A percentile compares a stretch with the other conserved stretches of the same genome.
Conservation (phyloP, 2,329 filamentous ascomycete species). For the Alternaria gaisen region DNA sequence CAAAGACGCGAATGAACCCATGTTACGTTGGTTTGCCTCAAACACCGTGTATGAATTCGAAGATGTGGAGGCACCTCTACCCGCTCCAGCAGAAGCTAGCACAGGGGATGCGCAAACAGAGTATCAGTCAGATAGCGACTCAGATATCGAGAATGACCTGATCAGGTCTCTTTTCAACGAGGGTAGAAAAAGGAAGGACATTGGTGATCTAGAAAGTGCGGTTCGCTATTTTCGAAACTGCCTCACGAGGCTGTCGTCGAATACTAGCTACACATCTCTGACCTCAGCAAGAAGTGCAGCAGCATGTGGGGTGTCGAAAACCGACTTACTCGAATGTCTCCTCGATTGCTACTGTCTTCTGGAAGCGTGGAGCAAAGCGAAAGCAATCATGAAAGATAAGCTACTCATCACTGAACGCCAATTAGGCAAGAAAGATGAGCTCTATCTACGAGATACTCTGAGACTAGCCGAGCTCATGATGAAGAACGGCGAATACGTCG, state of each 20-base stretch:
- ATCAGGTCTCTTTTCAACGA: conserved; percentile 27
- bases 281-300: conserved; percentile 14
- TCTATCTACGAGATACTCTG: conserved; percentile 26
- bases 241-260: conserved; percentile 19
- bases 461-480: conserved; percentile 26
- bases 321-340: conserved; percentile 22
- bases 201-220: conserved; percentile 24
- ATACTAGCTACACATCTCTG: conserved; percentile 17
- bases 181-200: conserved; percentile 24
- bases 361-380: conserved; percentile 24
- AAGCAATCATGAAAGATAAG: conserved; percentile 28
- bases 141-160: conserved; percentile 29
- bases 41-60: conserved; percentile 34
- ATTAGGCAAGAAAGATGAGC: conserved; percentile 26
- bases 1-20: conserved; percentile 24
- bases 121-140: conserved; percentile 31
- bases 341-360: conserved; percentile 21
- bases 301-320: conserved; percentile 20
- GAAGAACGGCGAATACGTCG: conserved; percentile 27
- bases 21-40: conserved; percentile 33
- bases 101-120: conserved; percentile 13
- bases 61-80: conserved; percentile 16
- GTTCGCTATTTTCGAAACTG: conserved; percentile 28
- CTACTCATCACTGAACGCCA: conserved; percentile 28
- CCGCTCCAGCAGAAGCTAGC: conserved; percentile 22